These are phyloP conservation scores for Xylaria arbuscula DNA, from an alignment of 2,329 filamentous ascomycete genomes.

Conservation along the genomic window DNA sequence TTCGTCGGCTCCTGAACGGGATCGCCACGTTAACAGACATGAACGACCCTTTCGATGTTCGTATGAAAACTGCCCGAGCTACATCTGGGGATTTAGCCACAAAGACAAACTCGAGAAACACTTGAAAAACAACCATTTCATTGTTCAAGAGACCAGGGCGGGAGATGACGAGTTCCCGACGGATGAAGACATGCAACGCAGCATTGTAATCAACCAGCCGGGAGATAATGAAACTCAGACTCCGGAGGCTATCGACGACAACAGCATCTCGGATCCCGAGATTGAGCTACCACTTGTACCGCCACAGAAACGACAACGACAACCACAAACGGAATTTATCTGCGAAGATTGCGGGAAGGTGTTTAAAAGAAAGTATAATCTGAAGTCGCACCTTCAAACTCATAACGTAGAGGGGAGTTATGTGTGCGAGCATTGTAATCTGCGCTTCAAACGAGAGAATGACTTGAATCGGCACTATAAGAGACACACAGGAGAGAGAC, in stretches of 20 bases:
- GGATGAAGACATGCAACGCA: background rate
- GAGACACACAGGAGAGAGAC: constrained; percentile 5
- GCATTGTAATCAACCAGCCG: background rate
- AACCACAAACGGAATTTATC: constrained; percentile 9
- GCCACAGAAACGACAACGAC: constrained; percentile 2
- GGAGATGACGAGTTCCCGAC: constrained; percentile 16
- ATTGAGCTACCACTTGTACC: background rate
- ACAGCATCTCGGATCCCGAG: background rate
- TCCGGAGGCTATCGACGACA: no score
- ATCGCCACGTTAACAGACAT: constrained; percentile 4
- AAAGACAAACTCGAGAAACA: constrained; percentile 8
- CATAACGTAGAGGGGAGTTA: background rate
- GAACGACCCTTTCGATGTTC: constrained; percentile 14
- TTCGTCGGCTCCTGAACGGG: background rate
- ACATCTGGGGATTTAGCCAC: background rate
- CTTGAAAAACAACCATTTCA: constrained; percentile 6
- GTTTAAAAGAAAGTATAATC: constrained; percentile 11
- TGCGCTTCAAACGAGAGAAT: background rate
- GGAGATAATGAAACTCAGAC: no score
- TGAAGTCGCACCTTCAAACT: constrained; percentile 7
- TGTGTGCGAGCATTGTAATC: background rate
- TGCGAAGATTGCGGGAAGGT: background rate
- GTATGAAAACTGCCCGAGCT: background rate
- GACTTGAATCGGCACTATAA: constrained; percentile 5
- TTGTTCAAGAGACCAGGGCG: background rate